Percentiles rank a stretch among this genome's conserved stretches.
phyloP scores from a whole-genome alignment of 1,284 basidiomycete species.

The Heterobasidion annosum region DNA sequence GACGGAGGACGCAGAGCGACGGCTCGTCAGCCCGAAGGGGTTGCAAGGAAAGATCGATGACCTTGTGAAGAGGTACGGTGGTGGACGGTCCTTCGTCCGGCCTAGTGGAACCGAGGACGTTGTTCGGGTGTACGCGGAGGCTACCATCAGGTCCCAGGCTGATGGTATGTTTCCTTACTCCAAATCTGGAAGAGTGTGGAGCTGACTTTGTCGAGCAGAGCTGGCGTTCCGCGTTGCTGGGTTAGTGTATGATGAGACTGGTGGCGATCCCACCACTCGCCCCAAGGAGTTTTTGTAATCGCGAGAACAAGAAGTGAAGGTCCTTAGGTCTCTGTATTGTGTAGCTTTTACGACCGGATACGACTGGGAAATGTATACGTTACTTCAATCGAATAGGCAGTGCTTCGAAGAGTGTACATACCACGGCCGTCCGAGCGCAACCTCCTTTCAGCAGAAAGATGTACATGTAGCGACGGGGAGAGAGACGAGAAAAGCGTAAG shows the following conservation, averaged over 20 bases:
- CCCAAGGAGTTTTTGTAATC: slow-evolving; percentile 52
- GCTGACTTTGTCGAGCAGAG: slow-evolving; percentile 32
- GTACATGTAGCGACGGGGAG: too few relatives aligned
- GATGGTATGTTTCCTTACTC: slow-evolving; percentile 56
- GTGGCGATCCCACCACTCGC: slow-evolving; percentile 57
- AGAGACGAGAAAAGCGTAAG: too few relatives aligned
- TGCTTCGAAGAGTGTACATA: too few relatives aligned
- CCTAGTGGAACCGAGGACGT: slow-evolving; percentile 99
- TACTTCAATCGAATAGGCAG: not conserved
- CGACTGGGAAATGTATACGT: not conserved
- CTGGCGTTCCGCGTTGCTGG: slow-evolving; percentile 79
- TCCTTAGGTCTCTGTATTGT: slow-evolving; percentile 19
- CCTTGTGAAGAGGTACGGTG: slow-evolving; percentile 72
- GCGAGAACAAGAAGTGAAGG: not conserved
- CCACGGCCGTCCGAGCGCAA: too few relatives aligned
- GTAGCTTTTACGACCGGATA: not conserved
- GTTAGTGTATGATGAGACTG: slow-evolving; percentile 72
- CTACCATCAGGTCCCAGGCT: slow-evolving; percentile 62
- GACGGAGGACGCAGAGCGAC: slow-evolving; percentile 92
- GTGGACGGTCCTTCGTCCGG: slow-evolving; percentile 88
- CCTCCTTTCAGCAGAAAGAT: too few relatives aligned
- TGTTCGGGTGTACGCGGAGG: slow-evolving; percentile 97
- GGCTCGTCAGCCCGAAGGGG: slow-evolving; percentile 71
- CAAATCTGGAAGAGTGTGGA: not conserved
- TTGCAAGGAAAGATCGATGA: slow-evolving; percentile 87